Base-by-base conservation (phyloP, 352 stramenopile species). In the Pythium biforme region DNA sequence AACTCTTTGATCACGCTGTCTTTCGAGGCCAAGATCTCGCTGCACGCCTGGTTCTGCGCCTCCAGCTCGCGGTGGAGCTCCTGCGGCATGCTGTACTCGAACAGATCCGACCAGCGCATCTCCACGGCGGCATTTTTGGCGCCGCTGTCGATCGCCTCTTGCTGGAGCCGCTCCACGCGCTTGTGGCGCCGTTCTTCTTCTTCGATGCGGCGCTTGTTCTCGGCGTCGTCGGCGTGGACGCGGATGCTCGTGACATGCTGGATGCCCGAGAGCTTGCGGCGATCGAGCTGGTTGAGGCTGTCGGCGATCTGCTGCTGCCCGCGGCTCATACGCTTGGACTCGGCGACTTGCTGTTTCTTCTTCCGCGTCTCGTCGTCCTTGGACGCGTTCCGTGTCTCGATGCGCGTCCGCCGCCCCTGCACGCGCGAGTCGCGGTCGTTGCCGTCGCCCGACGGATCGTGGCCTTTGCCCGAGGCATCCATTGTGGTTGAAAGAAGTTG, bases 111-210 rank as follows among this genome's bases (percentile, higher is more conserved):
- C 90, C 90, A 97, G 15, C 86, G 80, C 90, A 98, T 97, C 73
- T 98, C 94, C 8, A 98, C 88, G 0, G 88, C 88, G 3, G 90
- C 94, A 56, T 98, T 98, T 55, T 94, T 89, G 45, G 96, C 87
- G 14, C 88, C 88, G 26, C 79, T 96, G 3, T 79, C 74, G 23
- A 98, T 82, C 12, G 93, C 89, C 68, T 98, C 94, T 55, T 98
- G 90, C 68, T 98, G 93, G 17, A 97, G 69, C 50, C 80, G 81
- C 63, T 86, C 83, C 17, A 97, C 81, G 25, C 90, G 87, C 50
- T 75, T 72, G 58, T 97, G 89, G 5, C 90, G 86, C 12, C 83
- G 82, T 50, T 96, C 79, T 48, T 98, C 94, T 64, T 98, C 94
- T 10, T 92, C 77, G 2, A 98, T 83, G 8, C 94, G 88, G 1